A percentile compares a stretch with the other conserved stretches of the same genome.
Conservation (phyloP, 2,329 filamentous ascomycete genomes). For the Fusarium sp. region DNA sequence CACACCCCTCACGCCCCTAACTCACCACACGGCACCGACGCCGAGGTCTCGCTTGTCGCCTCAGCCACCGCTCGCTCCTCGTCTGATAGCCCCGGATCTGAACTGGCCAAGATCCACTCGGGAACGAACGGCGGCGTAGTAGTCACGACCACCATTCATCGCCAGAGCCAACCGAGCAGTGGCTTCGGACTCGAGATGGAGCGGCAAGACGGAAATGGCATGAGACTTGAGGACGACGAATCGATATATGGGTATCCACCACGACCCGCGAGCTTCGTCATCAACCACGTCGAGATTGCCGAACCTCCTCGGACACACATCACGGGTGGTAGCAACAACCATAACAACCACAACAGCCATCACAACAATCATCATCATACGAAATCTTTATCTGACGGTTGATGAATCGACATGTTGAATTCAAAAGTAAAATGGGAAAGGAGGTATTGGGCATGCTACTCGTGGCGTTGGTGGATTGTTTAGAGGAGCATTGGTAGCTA, state of each 20-base stretch:
- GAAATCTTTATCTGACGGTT: constrained; percentile 12
- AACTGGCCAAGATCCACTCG: constrained; percentile 34
- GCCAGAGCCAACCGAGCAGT: constrained; percentile 47
- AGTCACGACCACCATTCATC: constrained; percentile 54
- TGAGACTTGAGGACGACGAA: constrained; percentile 25
- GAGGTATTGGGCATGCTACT: neutral
- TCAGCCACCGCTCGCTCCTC: constrained; percentile 34
- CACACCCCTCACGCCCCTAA: constrained; percentile 21
- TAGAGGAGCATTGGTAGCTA: neutral
- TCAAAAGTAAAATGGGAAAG: neutral
- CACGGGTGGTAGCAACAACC: constrained; percentile 32
- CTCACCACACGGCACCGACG: constrained; percentile 35
- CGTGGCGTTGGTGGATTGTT: constrained; percentile 2
- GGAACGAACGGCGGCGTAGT: constrained; percentile 44
- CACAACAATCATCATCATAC: neutral
- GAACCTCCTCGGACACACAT: constrained; percentile 42
- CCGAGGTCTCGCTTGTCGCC: constrained; percentile 44
- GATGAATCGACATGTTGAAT: neutral
- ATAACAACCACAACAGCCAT: neutral
- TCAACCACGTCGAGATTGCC: constrained; percentile 21
- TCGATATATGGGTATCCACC: constrained; percentile 20
- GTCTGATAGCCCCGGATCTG: constrained; percentile 29
- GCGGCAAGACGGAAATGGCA: constrained; percentile 1
- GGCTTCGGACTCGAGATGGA: constrained; percentile 17
- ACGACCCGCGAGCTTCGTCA: constrained; percentile 20